Evolutionary conservation across 75 land plant species (phyloP).

Genomic region (Larix kaempferi): DNA sequence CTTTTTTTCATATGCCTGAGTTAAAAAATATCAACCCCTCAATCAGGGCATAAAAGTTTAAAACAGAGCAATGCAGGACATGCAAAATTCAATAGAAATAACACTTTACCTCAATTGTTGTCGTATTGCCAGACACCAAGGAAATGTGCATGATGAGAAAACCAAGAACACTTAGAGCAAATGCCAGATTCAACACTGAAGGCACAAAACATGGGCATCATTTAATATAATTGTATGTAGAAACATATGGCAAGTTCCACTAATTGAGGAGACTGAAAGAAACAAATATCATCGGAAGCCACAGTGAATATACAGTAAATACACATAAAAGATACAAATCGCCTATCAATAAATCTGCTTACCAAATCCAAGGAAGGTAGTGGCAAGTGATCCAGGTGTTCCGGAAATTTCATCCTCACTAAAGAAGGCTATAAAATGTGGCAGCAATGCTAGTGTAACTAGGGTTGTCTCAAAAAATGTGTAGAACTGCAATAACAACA

Average conservation of each 20-base stretch:
- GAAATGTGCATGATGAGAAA: slow-evolving; percentile 75
- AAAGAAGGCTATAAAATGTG: slow-evolving; percentile 61
- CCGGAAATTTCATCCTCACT: slow-evolving; percentile 27
- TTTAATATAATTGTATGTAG: no score
- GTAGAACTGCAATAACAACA: slow-evolving; percentile 41
- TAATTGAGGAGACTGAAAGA: no score
- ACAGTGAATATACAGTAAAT: no score
- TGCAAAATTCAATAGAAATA: no score
- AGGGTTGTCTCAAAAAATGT: slow-evolving; percentile 76
- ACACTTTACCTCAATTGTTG: slow-evolving; percentile 74
- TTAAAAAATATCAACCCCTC: no score
- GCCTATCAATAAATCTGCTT: neutral
- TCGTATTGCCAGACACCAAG: slow-evolving; percentile 57
- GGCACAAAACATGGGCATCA: no score
- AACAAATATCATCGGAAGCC: no score
- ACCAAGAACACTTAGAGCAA: slow-evolving; percentile 70
- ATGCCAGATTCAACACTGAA: slow-evolving; percentile 79
- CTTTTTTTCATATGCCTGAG: slow-evolving; percentile 35
- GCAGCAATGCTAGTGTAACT: slow-evolving; percentile 53
- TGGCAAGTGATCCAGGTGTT: slow-evolving; percentile 59
- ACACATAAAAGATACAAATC: no score
- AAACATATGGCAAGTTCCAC: no score
- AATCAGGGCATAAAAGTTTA: no score
- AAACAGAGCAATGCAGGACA: no score
- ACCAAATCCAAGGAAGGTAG: slow-evolving; percentile 79